These are phyloP conservation scores for Fusarium newnesense DNA, from an alignment of 2,329 filamentous ascomycete species.

Conservation along the genomic window DNA sequence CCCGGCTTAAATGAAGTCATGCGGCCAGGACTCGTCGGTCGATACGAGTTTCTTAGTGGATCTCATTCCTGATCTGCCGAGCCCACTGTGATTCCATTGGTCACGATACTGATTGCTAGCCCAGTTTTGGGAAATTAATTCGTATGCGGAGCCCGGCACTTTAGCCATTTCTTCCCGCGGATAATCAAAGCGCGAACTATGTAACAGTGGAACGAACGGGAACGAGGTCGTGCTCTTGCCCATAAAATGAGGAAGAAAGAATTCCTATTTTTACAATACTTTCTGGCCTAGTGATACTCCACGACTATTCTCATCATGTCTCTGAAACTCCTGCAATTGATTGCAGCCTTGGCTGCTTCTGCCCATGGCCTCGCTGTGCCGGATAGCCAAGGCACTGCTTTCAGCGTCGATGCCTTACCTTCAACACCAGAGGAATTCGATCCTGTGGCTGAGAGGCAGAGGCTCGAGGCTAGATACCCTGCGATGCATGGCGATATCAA, in stretches of 20 bases:
- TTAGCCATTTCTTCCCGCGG: background rate
- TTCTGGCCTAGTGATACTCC: accelerated
- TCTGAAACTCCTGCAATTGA: background rate
- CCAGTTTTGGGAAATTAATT: background rate
- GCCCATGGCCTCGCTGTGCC: background rate
- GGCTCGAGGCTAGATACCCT: background rate
- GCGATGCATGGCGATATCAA: accelerated
- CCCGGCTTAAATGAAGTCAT: background rate
- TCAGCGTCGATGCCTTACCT: background rate
- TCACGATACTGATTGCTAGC: accelerated
- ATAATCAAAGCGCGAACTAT: background rate
- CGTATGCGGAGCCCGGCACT: background rate
- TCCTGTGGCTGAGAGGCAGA: background rate
- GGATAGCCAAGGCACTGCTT: background rate
- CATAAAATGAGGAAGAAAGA: background rate
- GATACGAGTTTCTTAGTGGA: background rate
- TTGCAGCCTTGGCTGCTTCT: background rate
- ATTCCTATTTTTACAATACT: background rate
- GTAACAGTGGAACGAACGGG: background rate
- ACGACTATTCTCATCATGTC: background rate
- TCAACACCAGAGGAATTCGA: background rate
- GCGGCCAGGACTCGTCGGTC: background rate
- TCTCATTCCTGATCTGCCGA: background rate
- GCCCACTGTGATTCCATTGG: background rate
- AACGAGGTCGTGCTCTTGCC: too few relatives aligned